Percentiles rank a stretch among this genome's conserved stretches.
These are phyloP conservation scores for Candida methanosorbosa DNA, from an alignment of 805 yeast species.

Conservation along the genomic window DNA sequence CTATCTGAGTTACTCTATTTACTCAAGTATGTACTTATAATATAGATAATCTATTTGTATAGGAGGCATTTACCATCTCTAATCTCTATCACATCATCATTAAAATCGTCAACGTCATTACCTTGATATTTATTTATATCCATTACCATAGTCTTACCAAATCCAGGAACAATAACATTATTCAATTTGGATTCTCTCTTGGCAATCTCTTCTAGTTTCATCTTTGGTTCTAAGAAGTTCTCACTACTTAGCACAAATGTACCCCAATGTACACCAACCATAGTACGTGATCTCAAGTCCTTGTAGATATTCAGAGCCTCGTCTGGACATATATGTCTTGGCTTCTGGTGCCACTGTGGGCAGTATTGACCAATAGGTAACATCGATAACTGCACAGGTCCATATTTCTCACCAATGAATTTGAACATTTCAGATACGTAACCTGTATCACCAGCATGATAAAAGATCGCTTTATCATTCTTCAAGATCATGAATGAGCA, in stretches of 20 bases:
- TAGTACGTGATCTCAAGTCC: conserved; percentile 49
- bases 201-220: conserved; percentile 44
- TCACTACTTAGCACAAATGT: conserved; percentile 87
- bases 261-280: conserved; percentile 95
- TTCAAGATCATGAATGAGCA: conserved; percentile 71
- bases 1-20: conserved; percentile 4
- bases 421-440: conserved; percentile 67
- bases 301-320: conserved; percentile 66
- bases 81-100: no score
- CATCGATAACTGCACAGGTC: conserved; percentile 59
- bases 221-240: conserved; percentile 77
- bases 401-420: conserved; percentile 55
- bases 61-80: no score
- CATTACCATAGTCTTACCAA: conserved; percentile 64
- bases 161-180: conserved; percentile 55
- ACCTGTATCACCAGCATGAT: conserved; percentile 95
- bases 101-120: no score
- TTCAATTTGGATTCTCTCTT: conserved; percentile 23
- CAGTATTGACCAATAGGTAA: conserved; percentile 93
- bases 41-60: no score
- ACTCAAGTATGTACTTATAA: background rate
- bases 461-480: conserved; percentile 62
- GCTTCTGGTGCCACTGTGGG: conserved; percentile 89
- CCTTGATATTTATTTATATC: conserved; percentile 26
- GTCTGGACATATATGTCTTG: conserved; percentile 78